Percentiles rank a stretch among this genome's conserved stretches.
Evolutionary conservation across 2,329 filamentous ascomycete species (phyloP).

Genomic region (Geosmithia flava): DNA sequence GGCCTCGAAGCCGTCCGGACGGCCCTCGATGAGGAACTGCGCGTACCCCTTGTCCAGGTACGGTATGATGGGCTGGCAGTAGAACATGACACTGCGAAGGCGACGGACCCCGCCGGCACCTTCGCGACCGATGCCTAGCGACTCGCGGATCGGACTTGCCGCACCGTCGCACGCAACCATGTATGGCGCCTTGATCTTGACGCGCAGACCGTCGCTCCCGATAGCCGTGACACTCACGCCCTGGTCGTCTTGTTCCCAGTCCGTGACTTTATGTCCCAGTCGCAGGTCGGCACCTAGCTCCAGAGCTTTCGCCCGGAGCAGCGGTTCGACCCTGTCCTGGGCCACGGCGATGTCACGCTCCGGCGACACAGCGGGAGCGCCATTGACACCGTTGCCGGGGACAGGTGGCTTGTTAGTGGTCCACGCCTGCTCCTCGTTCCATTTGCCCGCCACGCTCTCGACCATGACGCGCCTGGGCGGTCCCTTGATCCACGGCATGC

Average conservation of each 20-base stretch:
- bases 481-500: conserved; percentile 7
- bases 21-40: conserved; percentile 15
- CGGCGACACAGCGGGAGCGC: conserved; percentile 1
- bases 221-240: background rate
- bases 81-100: conserved; percentile 21
- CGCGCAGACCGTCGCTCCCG: conserved; percentile 13
- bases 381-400: background rate
- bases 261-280: conserved; percentile 17
- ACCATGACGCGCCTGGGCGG: conserved; percentile 9
- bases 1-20: conserved; percentile 11
- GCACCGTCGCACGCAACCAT: conserved; percentile 25
- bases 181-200: conserved; percentile 10
- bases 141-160: conserved; percentile 11
- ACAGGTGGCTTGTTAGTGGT: conserved; percentile 4
- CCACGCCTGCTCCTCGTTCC: conserved; percentile 10
- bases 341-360: conserved; percentile 15
- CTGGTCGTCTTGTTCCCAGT: conserved; percentile 9
- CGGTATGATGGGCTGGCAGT: conserved; percentile 12
- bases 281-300: conserved; percentile 19
- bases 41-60: conserved; percentile 16
- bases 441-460: conserved; percentile 9
- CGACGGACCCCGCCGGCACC: conserved; percentile 16
- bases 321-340: conserved; percentile 25
- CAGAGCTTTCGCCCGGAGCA: conserved; percentile 17
- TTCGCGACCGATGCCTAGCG: conserved; percentile 12